A percentile compares a stretch with the other conserved stretches of the same genome.
phyloP scores from a whole-genome alignment of 768 basidiomycete species.

The Russula ochroleuca region DNA sequence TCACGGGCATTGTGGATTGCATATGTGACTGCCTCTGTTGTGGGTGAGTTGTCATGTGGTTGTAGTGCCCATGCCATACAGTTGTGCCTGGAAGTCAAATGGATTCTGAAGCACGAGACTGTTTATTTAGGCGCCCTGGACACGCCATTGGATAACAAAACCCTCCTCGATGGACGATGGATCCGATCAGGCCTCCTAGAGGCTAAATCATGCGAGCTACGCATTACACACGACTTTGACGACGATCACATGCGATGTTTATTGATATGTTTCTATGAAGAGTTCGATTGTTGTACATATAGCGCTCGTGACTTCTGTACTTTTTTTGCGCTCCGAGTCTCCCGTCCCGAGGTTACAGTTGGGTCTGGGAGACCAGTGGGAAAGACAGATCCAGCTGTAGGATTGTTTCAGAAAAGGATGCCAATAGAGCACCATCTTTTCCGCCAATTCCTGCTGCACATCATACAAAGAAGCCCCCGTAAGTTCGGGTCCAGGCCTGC shows the following conservation, averaged over 20 bases:
- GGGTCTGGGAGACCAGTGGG: no score
- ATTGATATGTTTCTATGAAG: neutral
- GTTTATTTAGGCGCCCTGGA: slow-evolving; percentile 5
- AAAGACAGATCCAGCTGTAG: neutral
- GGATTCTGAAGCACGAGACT: neutral
- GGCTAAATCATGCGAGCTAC: neutral
- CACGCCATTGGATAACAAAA: neutral
- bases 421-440: no score
- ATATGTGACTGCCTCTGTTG: slow-evolving; percentile 45
- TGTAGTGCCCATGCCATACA: neutral
- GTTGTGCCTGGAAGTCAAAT: neutral
- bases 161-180: slow-evolving; percentile 5
- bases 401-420: neutral
- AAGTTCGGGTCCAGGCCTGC: no score
- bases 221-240: neutral
- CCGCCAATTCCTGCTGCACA: no score
- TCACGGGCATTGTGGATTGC: slow-evolving; percentile 42
- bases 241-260: slow-evolving; percentile 6
- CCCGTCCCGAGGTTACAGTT: neutral
- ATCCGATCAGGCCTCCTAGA: neutral
- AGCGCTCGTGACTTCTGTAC: no score
- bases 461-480: no score
- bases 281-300: neutral
- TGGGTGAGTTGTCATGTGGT: slow-evolving; percentile 32
- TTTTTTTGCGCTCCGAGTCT: neutral